Conservation (phyloP, 257 asterid species). For the Striga asiatica region DNA sequence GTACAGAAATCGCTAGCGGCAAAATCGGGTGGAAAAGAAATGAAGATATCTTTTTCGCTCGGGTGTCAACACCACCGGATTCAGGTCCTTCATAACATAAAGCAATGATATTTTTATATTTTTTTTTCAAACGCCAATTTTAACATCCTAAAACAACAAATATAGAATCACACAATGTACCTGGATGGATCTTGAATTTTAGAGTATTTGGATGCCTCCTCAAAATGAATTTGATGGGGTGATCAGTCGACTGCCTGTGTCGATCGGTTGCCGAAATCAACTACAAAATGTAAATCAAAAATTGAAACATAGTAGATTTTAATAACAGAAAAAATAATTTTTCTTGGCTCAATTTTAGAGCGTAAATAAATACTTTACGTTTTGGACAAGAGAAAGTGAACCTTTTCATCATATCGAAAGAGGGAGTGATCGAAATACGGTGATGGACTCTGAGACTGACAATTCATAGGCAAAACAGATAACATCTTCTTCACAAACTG, state of each 20-base stretch:
- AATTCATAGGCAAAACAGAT: constrained; percentile 56
- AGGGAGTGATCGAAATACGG: constrained; percentile 93
- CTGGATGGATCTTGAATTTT: constrained; percentile 90
- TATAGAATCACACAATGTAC: constrained; percentile 15
- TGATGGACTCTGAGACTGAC: constrained; percentile 97
- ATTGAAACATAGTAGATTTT: background rate
- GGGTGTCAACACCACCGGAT: constrained; percentile 57
- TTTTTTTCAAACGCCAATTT: background rate
- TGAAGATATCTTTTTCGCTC: constrained; percentile 69
- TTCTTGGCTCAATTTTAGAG: background rate
- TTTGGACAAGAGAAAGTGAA: constrained; percentile 19
- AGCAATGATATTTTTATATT: too few relatives aligned
- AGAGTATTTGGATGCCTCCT: constrained; percentile 70
- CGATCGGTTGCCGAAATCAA: constrained; percentile 90
- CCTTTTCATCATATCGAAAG: constrained; percentile 94
- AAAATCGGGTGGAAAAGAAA: constrained; percentile 86
- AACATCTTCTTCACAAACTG: constrained; percentile 92
- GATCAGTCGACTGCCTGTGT: constrained; percentile 86
- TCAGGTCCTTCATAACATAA: constrained; percentile 55
- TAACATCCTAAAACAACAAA: background rate
- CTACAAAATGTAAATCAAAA: constrained; percentile 29
- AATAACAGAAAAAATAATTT: background rate
- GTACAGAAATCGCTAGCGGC: constrained; percentile 86
- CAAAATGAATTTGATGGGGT: constrained; percentile 86
- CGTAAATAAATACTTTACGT: constrained; percentile 11